Evolutionary conservation across 192 early-diverging fungal species (phyloP), one percentile per base, ranked within the genome.

Genomic region (Mortierella alpina): DNA sequence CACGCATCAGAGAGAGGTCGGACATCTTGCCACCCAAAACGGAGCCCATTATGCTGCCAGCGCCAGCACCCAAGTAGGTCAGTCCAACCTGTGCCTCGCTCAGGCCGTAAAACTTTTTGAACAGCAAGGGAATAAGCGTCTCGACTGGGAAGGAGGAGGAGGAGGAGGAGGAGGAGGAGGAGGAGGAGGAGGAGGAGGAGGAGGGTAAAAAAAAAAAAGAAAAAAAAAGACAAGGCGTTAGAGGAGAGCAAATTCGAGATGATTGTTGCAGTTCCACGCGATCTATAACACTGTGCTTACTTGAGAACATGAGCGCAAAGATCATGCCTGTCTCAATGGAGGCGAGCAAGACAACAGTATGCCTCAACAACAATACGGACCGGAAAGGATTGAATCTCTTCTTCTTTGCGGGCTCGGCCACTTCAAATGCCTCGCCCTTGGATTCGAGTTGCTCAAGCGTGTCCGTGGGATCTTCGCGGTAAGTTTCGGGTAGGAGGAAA

Each of bases 241-340:
- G 20, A 57, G 55, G 22, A 10, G 22, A 57, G 9, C 20, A 23
- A 23, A 2, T 0, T 2, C 10, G 20, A 20, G 14, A 57, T 14
- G 14, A 11, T 60, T 2, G 13, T 10, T 2, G 14, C 17, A 57
- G 14, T 18, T 57, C 10, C 6, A 1, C 22, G 56, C n/a, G 56
- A 23, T 57, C 22, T 57, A 23, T 40, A 17, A 59, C 10, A 23
- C 0, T 11, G 31, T 22, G 15, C 77, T 42, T 80, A 80, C 77
- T 83, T 20, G 84, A 82, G 68, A 85, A 88, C 86, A 88, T 88
- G 58, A 78, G 73, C 31, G 84, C 84, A 67, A 88, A 88, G 7
- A 84, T 62, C 46, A 83, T 73, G 53, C 75, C 78, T 41, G 77
- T 82, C 58, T 82, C 73, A 14, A 82, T 75, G 5, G 83, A 68